Percentiles rank a stretch among this genome's conserved stretches.
phyloP scores from a whole-genome alignment of 176 grass and related monocot genomes.

The Phyllostachys edulis region DNA sequence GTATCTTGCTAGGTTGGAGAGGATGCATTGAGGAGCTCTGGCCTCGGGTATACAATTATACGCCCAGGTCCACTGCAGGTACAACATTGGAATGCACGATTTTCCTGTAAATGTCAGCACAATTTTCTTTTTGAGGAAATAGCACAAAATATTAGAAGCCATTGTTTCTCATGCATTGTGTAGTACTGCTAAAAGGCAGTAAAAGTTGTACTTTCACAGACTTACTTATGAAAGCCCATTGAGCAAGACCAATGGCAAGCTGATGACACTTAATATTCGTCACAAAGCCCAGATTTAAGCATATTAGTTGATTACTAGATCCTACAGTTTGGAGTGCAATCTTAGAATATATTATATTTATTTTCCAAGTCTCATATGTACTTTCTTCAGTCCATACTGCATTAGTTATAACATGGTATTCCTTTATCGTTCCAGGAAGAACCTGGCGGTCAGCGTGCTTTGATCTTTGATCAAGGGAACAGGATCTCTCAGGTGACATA shows the following conservation, averaged over 20 bases:
- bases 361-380: background rate
- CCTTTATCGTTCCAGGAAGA: constrained; percentile 66
- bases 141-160: background rate
- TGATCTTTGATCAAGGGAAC: constrained; percentile 98
- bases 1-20: constrained; percentile 67
- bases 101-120: too few species aligned
- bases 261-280: background rate
- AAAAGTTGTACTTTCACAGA: background rate
- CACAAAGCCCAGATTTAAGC: background rate
- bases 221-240: background rate
- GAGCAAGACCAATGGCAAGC: background rate
- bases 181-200: background rate
- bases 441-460: constrained; percentile 86
- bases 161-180: background rate
- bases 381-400: background rate
- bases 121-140: too few species aligned
- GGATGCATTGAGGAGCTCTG: constrained; percentile 87
- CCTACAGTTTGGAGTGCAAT: background rate
- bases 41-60: constrained; percentile 90
- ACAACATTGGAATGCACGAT: background rate
- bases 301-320: background rate
- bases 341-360: background rate
- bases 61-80: constrained; percentile 84
- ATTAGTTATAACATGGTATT: background rate
- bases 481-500: constrained; percentile 85